phyloP scores from a whole-genome alignment of 768 basidiomycete species.

The Saitozyma sp. region DNA sequence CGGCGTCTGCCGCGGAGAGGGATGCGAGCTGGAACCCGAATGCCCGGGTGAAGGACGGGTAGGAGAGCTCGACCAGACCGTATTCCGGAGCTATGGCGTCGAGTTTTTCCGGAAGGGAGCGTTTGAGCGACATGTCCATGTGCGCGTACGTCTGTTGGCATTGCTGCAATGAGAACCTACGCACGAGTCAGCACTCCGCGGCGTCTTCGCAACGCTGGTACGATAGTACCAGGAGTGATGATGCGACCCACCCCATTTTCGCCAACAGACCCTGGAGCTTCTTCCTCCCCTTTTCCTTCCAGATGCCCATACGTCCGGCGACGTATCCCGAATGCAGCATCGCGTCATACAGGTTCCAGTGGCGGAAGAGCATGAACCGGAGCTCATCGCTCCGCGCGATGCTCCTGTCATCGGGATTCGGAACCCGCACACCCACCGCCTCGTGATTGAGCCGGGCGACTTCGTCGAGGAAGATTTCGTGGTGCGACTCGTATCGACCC shows the following conservation, averaged over 20 bases:
- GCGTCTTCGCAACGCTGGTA: too few relatives aligned
- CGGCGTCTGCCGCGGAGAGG: conserved; percentile 85
- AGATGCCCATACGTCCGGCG: conserved; percentile 89
- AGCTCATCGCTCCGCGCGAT: conserved; percentile 84
- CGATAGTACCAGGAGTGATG: not conserved
- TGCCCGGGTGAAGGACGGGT: conserved; percentile 88
- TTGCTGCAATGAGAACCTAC: conserved; percentile 86
- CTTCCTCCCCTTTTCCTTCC: conserved; percentile 92
- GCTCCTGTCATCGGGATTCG: conserved; percentile 73
- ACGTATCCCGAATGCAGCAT: conserved; percentile 98
- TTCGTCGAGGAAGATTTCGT: conserved; percentile 81
- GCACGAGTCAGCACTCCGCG: not conserved
- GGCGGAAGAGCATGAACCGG: conserved; percentile 89
- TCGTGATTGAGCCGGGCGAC: conserved; percentile 80
- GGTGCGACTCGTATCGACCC: conserved; percentile 76
- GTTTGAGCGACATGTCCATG: conserved; percentile 95
- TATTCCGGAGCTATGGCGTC: conserved; percentile 91
- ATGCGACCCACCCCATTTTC: conserved; percentile 84
- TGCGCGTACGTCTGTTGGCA: conserved; percentile 91
- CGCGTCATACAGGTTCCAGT: conserved; percentile 97
- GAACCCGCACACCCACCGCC: conserved; percentile 40
- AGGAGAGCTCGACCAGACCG: conserved; percentile 86
- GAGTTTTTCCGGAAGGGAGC: conserved; percentile 72
- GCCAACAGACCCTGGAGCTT: conserved; percentile 85
- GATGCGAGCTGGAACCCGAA: conserved; percentile 87